These are phyloP conservation scores for Aspergillus ochraceus DNA, from an alignment of 2,329 filamentous ascomycete species.

Conservation along the genomic window DNA sequence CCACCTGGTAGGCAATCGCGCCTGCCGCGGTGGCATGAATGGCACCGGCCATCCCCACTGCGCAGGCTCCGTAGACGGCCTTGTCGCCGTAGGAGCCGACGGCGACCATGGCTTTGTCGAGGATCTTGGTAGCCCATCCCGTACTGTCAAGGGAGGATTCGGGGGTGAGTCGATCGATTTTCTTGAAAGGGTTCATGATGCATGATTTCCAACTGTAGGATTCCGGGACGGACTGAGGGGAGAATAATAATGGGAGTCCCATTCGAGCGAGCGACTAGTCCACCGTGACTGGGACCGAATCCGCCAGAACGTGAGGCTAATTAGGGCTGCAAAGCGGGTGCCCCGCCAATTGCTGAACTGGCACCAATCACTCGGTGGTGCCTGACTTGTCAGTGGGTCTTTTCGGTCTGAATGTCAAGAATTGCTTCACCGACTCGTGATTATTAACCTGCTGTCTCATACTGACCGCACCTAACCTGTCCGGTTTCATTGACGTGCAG, in stretches of 20 bases:
- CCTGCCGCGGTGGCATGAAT: background rate
- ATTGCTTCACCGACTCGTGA: background rate
- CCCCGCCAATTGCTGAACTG: background rate
- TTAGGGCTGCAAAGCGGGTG: no score
- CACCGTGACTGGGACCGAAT: background rate
- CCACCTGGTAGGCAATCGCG: background rate
- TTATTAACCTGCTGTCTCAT: background rate
- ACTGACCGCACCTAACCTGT: background rate
- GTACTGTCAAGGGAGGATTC: background rate
- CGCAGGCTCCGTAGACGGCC: slow-evolving; percentile 1
- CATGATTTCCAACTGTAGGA: background rate
- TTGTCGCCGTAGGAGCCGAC: slow-evolving; percentile 4
- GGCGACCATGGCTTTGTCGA: background rate
- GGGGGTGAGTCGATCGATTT: background rate
- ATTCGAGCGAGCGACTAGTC: background rate
- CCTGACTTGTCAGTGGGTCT: background rate
- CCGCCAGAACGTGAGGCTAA: background rate
- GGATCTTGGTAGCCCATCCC: background rate
- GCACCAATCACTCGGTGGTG: background rate
- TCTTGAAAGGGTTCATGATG: background rate
- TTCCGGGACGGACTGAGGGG: background rate
- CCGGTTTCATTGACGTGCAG: background rate
- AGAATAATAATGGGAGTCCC: background rate
- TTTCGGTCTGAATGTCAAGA: background rate
- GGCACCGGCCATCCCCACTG: background rate